Evolutionary conservation across 805 yeast genomes (phyloP).

Genomic region (Helenozyma rhizophorensis): DNA sequence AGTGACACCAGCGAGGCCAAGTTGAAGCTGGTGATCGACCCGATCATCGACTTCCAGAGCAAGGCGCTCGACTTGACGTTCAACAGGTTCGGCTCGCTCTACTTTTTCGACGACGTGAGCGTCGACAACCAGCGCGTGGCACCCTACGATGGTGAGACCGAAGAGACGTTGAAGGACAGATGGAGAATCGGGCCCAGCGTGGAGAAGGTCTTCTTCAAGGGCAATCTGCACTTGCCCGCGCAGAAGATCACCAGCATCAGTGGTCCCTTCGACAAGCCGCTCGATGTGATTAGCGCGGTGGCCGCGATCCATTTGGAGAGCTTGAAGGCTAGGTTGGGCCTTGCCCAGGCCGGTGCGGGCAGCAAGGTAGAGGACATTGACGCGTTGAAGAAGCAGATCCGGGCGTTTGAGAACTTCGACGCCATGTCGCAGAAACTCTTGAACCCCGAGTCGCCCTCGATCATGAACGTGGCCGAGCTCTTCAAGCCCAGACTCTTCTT

Average conservation of each 20-base stretch:
- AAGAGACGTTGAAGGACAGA: slow-evolving; percentile 51
- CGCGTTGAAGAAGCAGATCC: slow-evolving; percentile 45
- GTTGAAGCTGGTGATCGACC: slow-evolving; percentile 60
- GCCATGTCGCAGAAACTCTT: slow-evolving; percentile 56
- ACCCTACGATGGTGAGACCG: slow-evolving; percentile 61
- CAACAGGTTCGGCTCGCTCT: slow-evolving; percentile 75
- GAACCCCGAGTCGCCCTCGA: slow-evolving; percentile 45
- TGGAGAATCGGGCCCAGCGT: slow-evolving; percentile 91
- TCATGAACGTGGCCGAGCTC: slow-evolving; percentile 60
- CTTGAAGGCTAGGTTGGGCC: slow-evolving; percentile 48
- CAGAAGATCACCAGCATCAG: slow-evolving; percentile 44
- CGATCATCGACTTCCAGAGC: slow-evolving; percentile 64
- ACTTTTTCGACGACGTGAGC: slow-evolving; percentile 67
- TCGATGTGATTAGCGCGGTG: slow-evolving; percentile 58
- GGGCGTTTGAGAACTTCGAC: slow-evolving; percentile 59
- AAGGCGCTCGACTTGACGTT: slow-evolving; percentile 55
- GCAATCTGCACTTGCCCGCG: slow-evolving; percentile 50
- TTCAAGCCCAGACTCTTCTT: slow-evolving; percentile 68
- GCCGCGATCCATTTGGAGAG: slow-evolving; percentile 66
- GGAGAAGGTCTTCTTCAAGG: slow-evolving; percentile 74
- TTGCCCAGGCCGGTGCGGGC: slow-evolving; percentile 52
- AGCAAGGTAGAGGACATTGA: slow-evolving; percentile 40
- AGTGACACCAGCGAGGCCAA: slow-evolving; percentile 42
- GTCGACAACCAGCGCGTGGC: slow-evolving; percentile 38
- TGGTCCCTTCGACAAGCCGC: slow-evolving; percentile 69